These are phyloP conservation scores for Hyphodiscus sp. DNA, from an alignment of 2,329 filamentous ascomycete species.

Conservation along the genomic window DNA sequence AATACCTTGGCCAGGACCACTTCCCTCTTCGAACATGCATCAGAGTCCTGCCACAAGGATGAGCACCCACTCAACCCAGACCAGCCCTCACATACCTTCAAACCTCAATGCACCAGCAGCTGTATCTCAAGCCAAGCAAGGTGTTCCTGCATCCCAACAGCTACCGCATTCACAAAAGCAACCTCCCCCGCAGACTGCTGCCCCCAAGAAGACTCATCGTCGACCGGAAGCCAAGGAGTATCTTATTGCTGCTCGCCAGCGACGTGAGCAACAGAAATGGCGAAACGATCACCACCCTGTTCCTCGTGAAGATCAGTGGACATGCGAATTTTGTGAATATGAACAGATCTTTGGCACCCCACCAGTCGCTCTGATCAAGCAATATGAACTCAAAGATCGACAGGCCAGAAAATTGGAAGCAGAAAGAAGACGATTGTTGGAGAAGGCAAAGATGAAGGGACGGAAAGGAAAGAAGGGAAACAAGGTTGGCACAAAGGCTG, in stretches of 20 bases:
- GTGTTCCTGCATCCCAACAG: constrained; percentile 26
- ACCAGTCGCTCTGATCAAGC: constrained; percentile 75
- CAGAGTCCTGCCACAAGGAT: constrained; percentile 23
- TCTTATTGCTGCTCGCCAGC: constrained; percentile 65
- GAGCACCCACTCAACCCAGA: constrained; percentile 30
- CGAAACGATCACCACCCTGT: constrained; percentile 67
- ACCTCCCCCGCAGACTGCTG: constrained; percentile 28
- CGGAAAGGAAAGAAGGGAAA: constrained; percentile 79
- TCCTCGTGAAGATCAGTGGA: constrained; percentile 76
- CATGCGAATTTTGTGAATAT: constrained; percentile 98
- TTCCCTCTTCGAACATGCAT: constrained; percentile 16
- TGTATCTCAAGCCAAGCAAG: constrained; percentile 23
- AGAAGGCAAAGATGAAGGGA: constrained; percentile 91
- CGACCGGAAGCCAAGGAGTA: constrained; percentile 66
- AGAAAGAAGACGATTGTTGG: constrained; percentile 77
- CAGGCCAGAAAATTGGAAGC: constrained; percentile 75
- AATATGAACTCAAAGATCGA: constrained; percentile 92
- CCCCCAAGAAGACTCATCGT: constrained; percentile 56
- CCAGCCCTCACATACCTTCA: constrained; percentile 25
- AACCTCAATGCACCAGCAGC: constrained; percentile 6
- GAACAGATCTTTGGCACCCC: constrained; percentile 89
- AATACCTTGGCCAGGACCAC: constrained; percentile 62
- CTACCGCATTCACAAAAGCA: constrained; percentile 36
- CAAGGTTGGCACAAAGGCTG: constrained; percentile 40
- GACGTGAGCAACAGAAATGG: constrained; percentile 70